These are phyloP conservation scores for Trichoderma gracile DNA, from an alignment of 2,329 filamentous ascomycete species.

Conservation along the genomic window DNA sequence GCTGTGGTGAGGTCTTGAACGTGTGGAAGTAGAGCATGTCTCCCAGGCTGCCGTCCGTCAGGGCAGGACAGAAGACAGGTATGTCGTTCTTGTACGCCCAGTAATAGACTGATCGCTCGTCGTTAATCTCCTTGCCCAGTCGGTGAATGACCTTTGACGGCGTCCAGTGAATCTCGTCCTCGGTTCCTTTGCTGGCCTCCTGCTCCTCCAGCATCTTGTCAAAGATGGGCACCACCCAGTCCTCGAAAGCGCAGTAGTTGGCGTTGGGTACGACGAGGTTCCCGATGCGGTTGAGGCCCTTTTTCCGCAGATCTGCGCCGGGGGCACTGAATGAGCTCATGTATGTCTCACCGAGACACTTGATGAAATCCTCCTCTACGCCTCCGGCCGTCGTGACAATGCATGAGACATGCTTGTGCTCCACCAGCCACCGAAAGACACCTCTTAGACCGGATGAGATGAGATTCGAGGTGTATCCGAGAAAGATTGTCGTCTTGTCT, in stretches of 20 bases:
- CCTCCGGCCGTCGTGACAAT: constrained; percentile 96
- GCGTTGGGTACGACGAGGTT: constrained; percentile 94
- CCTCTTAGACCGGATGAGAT: constrained; percentile 94
- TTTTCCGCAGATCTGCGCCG: constrained; percentile 75
- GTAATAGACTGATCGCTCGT: constrained; percentile 90
- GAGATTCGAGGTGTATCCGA: constrained; percentile 96
- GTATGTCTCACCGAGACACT: constrained; percentile 93
- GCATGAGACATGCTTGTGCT: constrained; percentile 88
- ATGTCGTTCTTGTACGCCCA: constrained; percentile 98
- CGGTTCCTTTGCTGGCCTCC: constrained; percentile 70
- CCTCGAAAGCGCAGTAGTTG: constrained; percentile 95
- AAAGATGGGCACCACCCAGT: constrained; percentile 96
- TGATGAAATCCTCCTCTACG: constrained; percentile 97
- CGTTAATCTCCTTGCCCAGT: constrained; percentile 89
- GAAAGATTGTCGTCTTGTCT: constrained; percentile 85
- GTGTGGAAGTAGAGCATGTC: constrained; percentile 99
- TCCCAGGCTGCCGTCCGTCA: constrained; percentile 92
- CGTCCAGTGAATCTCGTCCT: constrained; percentile 82
- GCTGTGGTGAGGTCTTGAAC: constrained; percentile 80
- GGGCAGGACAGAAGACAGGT: constrained; percentile 91
- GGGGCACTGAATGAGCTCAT: constrained; percentile 79
- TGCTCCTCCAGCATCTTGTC: constrained; percentile 93
- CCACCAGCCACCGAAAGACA: constrained; percentile 85
- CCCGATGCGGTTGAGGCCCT: constrained; percentile 92
- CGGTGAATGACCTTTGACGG: constrained; percentile 89